Evolutionary conservation across 345 rosid species (phyloP).

Genomic region (Arabidopsis suecica): DNA sequence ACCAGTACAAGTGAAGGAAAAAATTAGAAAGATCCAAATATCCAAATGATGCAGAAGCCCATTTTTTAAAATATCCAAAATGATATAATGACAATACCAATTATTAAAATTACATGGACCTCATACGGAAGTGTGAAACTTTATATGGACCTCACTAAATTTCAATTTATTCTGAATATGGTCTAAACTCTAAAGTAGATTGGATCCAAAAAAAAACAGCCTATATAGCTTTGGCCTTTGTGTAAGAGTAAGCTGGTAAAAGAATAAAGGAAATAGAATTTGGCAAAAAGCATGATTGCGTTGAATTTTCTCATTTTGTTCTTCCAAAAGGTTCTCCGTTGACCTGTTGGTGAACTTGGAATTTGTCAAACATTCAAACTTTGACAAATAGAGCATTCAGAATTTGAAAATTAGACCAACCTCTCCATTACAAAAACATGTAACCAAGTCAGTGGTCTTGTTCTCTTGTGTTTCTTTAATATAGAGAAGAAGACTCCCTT

Average conservation of each 20-base stretch:
- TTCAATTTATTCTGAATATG: not conserved
- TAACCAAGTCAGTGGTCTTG: conserved; percentile 24
- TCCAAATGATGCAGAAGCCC: conserved; percentile 24
- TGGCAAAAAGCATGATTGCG: conserved; percentile 8
- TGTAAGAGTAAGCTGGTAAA: not conserved
- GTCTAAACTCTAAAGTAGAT: conserved; percentile 1
- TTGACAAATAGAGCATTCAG: conserved; percentile 29
- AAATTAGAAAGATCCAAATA: not conserved
- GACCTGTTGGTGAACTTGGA: conserved; percentile 34
- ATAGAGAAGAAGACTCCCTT: conserved; percentile 46
- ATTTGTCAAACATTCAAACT: conserved; percentile 37
- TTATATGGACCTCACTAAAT: conserved; percentile 12
- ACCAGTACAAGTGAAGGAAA: not conserved
- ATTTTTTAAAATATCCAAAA: not conserved
- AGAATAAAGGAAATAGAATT: conserved; percentile 13
- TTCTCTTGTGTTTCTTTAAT: conserved; percentile 14
- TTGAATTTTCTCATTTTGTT: conserved; percentile 11
- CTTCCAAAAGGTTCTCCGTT: conserved; percentile 24
- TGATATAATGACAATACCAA: not conserved
- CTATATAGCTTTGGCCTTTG: conserved; percentile 25
- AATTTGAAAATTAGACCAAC: conserved; percentile 42
- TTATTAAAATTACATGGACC: conserved; percentile 12
- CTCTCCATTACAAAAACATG: conserved; percentile 33
- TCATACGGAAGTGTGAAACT: not conserved
- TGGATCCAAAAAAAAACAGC: conserved; percentile 22